phyloP scores from a whole-genome alignment of 257 asterid species.

The Ophiorrhiza pumila region DNA sequence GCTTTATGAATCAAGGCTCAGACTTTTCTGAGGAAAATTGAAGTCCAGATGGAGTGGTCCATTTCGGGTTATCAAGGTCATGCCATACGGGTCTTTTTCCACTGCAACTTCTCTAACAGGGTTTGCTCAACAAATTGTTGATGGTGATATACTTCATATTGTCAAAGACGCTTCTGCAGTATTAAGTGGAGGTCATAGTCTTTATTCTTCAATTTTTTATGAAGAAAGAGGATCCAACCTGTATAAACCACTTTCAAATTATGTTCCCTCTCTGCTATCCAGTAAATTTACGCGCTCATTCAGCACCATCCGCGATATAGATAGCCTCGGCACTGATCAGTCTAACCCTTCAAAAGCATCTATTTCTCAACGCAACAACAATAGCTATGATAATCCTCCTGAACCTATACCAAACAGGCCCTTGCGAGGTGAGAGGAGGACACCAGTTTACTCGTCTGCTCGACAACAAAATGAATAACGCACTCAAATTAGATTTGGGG shows the following conservation, averaged over 20 bases:
- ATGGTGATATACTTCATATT: not conserved
- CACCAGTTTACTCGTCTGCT: not conserved
- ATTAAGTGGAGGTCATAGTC: not conserved
- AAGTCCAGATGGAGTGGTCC: too few species aligned
- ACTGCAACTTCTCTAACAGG: too few species aligned
- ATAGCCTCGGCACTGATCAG: not conserved
- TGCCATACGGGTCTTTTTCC: too few species aligned
- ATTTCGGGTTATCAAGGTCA: too few species aligned
- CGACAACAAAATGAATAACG: conserved; percentile 4
- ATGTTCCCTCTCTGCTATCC: not conserved
- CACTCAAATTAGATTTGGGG: conserved; percentile 13
- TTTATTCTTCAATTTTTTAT: not conserved
- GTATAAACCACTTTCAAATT: not conserved
- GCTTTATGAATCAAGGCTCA: too few species aligned
- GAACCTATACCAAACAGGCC: conserved; percentile 23
- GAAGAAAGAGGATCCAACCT: not conserved
- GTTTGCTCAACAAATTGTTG: not conserved
- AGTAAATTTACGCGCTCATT: conserved; percentile 8
- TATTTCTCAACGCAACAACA: not conserved
- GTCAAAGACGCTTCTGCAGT: not conserved
- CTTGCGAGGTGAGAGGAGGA: conserved; percentile 19
- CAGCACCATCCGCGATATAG: conserved; percentile 13
- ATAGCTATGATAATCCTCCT: conserved; percentile 9
- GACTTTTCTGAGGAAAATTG: too few species aligned
- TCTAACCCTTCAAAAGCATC: not conserved